Percentiles rank a stretch among this genome's conserved stretches.
Conservation (phyloP, 192 early-diverging fungal species). For the Umbelopsis ramanniana region DNA sequence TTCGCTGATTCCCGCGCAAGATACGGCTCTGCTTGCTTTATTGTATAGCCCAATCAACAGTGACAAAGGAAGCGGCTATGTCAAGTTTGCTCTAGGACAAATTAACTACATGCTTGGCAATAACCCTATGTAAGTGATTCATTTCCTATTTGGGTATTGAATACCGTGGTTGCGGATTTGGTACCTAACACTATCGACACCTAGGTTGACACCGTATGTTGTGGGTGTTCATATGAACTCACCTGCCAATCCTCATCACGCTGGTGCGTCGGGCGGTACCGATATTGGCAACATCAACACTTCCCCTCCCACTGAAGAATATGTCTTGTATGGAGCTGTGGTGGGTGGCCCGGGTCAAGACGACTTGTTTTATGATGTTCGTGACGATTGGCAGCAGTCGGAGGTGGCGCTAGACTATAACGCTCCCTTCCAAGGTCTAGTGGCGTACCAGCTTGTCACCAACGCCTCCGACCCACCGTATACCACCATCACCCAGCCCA, state of each 20-base stretch:
- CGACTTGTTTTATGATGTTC: conserved; percentile 52
- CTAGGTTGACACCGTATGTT: conserved; percentile 55
- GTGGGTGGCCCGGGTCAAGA: conserved; percentile 62
- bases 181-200: conserved; percentile 3
- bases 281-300: conserved; percentile 41
- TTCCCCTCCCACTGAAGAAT: conserved; percentile 37
- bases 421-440: conserved; percentile 51
- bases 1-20: conserved; percentile 39
- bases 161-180: too few relatives aligned
- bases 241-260: conserved; percentile 61
- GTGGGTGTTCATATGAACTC: conserved; percentile 63
- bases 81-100: conserved; percentile 44
- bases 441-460: conserved; percentile 56
- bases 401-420: conserved; percentile 64
- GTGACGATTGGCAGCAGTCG: conserved; percentile 49
- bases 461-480: conserved; percentile 48
- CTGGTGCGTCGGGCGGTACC: conserved; percentile 56
- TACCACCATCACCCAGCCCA: conserved; percentile 47
- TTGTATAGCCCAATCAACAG: conserved; percentile 33
- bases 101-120: conserved; percentile 59
- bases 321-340: conserved; percentile 58
- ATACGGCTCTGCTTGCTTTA: conserved; percentile 44
- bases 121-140: conserved; percentile 46
- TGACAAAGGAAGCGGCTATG: conserved; percentile 23
- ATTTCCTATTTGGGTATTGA: conserved; percentile 12